Evolutionary conservation across 78 protist species (phyloP).

Genomic region (Chrysochromulina tobinii): DNA sequence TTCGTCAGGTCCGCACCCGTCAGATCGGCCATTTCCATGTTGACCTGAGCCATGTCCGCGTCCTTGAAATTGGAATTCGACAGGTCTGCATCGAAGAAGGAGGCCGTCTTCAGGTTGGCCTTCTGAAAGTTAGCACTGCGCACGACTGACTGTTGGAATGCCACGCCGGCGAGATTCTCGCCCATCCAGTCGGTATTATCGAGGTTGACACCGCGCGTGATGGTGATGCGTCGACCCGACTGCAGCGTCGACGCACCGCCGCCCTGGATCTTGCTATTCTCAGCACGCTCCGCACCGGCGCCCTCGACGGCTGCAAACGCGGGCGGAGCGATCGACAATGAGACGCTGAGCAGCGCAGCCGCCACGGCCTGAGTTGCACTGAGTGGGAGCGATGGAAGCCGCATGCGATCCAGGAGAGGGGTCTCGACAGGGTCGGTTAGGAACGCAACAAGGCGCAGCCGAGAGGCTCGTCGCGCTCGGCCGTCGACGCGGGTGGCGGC

Average conservation of each 20-base stretch:
- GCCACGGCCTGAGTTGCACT: not conserved
- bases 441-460: no score
- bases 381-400: no score
- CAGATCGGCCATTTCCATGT: conserved; percentile 2
- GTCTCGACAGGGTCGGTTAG: no score
- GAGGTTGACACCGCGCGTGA: conserved; percentile 28
- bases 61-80: not conserved
- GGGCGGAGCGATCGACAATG: not conserved
- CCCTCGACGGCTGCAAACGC: not conserved
- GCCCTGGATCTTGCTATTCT: not conserved
- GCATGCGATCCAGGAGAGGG: no score
- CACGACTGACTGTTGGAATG: conserved; percentile 20
- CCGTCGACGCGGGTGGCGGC: no score
- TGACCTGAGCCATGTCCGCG: not conserved
- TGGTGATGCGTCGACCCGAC: not conserved
- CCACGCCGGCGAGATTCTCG: not conserved
- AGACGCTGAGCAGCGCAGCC: not conserved
- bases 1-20: not conserved
- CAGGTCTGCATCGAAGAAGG: conserved; percentile 17
- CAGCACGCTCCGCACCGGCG: no score
- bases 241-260: conserved; percentile 18
- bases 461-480: no score
- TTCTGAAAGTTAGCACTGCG: not conserved
- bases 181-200: not conserved
- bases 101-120: not conserved